Conservation (phyloP, 2,329 filamentous ascomycete species). For the Cercospora sojina region DNA sequence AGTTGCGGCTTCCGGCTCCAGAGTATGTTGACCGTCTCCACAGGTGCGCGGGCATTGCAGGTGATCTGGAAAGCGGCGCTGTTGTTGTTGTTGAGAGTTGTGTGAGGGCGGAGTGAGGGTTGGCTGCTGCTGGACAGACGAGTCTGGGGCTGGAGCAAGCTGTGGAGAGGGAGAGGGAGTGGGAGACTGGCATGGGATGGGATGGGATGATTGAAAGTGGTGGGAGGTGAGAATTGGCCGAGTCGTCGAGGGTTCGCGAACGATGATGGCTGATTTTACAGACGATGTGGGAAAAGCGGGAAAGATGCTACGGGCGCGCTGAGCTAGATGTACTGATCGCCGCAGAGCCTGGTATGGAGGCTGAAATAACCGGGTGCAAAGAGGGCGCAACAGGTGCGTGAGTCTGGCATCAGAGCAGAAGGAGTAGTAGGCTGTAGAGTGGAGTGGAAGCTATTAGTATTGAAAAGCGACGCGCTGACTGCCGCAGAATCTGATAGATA, state of each 20-base stretch:
- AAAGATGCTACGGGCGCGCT: neutral
- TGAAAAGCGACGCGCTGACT: no score
- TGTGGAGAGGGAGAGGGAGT: neutral
- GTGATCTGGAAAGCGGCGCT: neutral
- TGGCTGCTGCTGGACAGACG: neutral
- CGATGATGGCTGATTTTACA: neutral
- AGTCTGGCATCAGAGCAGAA: no score
- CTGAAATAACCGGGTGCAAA: neutral
- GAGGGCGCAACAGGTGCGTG: neutral
- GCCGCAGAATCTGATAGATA: no score
- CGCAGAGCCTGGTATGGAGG: neutral
- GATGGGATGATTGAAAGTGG: neutral
- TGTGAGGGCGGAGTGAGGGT: neutral
- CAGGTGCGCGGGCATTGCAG: neutral
- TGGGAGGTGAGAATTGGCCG: no score
- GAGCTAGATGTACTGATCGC: neutral
- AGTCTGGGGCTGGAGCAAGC: neutral
- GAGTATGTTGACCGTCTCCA: neutral
- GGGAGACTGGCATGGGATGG: neutral
- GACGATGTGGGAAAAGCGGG: neutral
- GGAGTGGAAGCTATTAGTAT: no score
- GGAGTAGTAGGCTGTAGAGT: no score
- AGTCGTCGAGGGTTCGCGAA: neutral
- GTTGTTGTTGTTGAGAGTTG: neutral
- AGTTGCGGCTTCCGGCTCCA: neutral